phyloP scores from a whole-genome alignment of 2,329 filamentous ascomycete genomes.

The Cordyceps militaris region DNA sequence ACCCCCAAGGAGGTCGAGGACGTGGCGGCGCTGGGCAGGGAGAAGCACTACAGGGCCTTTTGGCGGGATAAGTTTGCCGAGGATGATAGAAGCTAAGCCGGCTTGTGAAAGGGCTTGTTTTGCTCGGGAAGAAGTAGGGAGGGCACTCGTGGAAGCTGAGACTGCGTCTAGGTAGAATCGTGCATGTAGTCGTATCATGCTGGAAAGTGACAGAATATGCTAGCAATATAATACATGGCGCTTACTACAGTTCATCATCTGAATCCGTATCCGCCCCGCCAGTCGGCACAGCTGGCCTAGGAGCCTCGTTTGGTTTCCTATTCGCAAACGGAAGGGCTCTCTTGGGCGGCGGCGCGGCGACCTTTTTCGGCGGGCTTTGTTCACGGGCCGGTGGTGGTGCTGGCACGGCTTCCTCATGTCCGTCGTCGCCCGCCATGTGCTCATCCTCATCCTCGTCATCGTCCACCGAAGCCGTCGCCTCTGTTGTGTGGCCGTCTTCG shows the following conservation, averaged over 20 bases:
- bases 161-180: neutral
- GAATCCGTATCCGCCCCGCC: conserved; percentile 40
- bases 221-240: neutral
- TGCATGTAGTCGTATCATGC: neutral
- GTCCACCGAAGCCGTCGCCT: conserved; percentile 33
- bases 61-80: conserved; percentile 47
- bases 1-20: conserved; percentile 50
- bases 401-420: neutral
- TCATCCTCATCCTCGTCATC: conserved; percentile 32
- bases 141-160: too few relatives aligned
- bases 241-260: conserved; percentile 44
- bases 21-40: conserved; percentile 46
- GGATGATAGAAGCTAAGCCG: conserved; percentile 36
- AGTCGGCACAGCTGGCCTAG: conserved; percentile 21
- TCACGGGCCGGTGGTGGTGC: neutral
- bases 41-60: conserved; percentile 56
- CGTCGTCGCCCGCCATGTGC: conserved; percentile 26
- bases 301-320: conserved; percentile 24
- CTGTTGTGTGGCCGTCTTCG: conserved; percentile 34
- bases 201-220: neutral
- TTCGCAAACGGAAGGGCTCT: conserved; percentile 39
- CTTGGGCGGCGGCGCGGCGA: conserved; percentile 25
- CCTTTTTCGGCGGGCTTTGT: conserved; percentile 15
- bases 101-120: neutral
- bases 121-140: neutral